Evolutionary conservation across 1,284 basidiomycete genomes (phyloP).

Genomic region (Amylostereum areolatum): DNA sequence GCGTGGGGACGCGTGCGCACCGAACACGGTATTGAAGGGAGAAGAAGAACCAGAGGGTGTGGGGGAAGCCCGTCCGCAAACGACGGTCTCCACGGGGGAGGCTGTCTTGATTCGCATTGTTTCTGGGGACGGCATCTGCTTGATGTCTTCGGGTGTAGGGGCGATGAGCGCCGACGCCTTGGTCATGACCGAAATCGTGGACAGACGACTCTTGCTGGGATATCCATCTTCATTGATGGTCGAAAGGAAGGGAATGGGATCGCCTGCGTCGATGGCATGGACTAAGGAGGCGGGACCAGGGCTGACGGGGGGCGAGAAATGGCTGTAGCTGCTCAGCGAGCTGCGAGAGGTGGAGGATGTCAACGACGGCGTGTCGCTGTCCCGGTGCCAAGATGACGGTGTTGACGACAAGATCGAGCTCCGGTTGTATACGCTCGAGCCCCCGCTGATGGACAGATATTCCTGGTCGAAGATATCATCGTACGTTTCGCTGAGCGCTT

Average conservation of each 20-base stretch:
- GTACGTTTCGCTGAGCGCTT: too few species aligned
- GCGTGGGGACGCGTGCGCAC: not conserved
- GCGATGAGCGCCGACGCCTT: not conserved
- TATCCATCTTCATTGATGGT: not conserved
- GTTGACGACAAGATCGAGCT: conserved; percentile 5
- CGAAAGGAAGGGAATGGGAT: not conserved
- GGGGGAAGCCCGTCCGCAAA: too few species aligned
- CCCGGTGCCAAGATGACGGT: conserved; percentile 13
- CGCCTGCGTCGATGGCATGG: conserved; percentile 9
- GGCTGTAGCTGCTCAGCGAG: conserved; percentile 28
- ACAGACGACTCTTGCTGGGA: not conserved
- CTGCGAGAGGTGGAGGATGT: conserved; percentile 35
- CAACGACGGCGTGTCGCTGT: conserved; percentile 40
- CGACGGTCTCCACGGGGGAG: conserved; percentile 1
- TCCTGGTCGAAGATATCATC: too few species aligned
- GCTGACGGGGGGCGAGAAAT: conserved; percentile 29
- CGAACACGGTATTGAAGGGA: too few species aligned
- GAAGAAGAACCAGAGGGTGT: too few species aligned
- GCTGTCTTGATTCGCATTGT: not conserved
- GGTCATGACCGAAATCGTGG: conserved; percentile 2
- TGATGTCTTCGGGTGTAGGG: not conserved
- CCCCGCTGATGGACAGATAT: too few species aligned
- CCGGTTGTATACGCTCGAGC: conserved; percentile 3
- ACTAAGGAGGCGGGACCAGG: conserved; percentile 19
- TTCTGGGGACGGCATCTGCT: conserved; percentile 1